Evolutionary conservation across 2,329 filamentous ascomycete species (phyloP).

Genomic region (Dactylellina parvicollis): DNA sequence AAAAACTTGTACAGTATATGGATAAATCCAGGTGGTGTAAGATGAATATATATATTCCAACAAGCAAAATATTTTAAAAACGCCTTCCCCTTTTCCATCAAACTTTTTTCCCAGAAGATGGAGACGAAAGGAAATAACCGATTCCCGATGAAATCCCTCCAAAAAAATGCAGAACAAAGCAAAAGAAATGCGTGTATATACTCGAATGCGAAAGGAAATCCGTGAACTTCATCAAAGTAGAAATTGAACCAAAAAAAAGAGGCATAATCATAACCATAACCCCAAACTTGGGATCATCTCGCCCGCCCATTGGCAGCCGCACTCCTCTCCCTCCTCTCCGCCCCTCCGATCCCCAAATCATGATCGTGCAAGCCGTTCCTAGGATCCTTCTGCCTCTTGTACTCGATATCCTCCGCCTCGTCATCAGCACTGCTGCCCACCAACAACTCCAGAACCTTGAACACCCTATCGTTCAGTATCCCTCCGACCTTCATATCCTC

Average conservation of each 20-base stretch:
- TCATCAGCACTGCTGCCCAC: constrained; percentile 62
- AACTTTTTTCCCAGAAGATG: constrained; percentile 25
- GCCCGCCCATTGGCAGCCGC: constrained; percentile 5
- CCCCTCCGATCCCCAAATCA: constrained; percentile 24
- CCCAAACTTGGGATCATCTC: not conserved
- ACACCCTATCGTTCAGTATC: constrained; percentile 62
- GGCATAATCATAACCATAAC: not conserved
- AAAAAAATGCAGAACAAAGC: not conserved
- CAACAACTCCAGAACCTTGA: constrained; percentile 62
- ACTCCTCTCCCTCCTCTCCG: constrained; percentile 18
- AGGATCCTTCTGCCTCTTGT: constrained; percentile 45
- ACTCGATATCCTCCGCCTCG: constrained; percentile 60
- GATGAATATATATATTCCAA: not conserved
- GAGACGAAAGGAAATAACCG: not conserved
- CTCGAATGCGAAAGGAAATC: not conserved
- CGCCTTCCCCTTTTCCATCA: constrained; percentile 30
- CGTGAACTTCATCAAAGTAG: not conserved
- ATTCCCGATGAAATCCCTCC: not conserved
- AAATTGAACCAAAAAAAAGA: constrained; percentile 2
- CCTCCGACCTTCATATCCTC: constrained; percentile 56
- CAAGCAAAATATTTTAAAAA: constrained; percentile 4
- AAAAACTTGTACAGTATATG: not conserved
- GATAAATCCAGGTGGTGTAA: not conserved
- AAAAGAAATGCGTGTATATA: constrained; percentile 1
- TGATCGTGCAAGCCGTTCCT: constrained; percentile 39